phyloP scores from a whole-genome alignment of 2,329 filamentous ascomycete genomes.

The Penicillium vulpinum region DNA sequence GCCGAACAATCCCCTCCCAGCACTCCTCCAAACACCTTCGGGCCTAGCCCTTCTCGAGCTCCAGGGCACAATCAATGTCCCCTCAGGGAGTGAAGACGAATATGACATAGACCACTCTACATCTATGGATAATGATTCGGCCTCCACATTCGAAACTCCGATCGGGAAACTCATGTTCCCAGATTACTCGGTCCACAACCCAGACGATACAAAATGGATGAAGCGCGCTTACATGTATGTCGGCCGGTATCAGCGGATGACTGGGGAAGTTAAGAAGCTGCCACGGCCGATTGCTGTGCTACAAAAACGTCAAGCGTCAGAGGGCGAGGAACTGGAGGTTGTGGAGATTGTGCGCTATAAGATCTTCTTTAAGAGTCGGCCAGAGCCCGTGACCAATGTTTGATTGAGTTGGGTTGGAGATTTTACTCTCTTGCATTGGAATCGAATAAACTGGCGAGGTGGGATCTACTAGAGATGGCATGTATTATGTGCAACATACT shows the following conservation, averaged over 20 bases:
- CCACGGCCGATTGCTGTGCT: slow-evolving; percentile 77
- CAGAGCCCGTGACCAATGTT: slow-evolving; percentile 71
- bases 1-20: slow-evolving; percentile 64
- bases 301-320: slow-evolving; percentile 52
- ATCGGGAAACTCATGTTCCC: slow-evolving; percentile 79
- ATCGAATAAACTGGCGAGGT: background rate
- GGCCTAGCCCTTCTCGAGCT: slow-evolving; percentile 89
- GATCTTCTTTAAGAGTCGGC: slow-evolving; percentile 77
- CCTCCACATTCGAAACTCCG: slow-evolving; percentile 45
- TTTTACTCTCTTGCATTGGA: background rate
- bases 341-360: slow-evolving; percentile 86
- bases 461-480: background rate
- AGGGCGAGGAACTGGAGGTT: slow-evolving; percentile 64
- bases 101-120: slow-evolving; percentile 29
- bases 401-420: slow-evolving; percentile 17
- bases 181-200: slow-evolving; percentile 61
- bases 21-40: slow-evolving; percentile 82
- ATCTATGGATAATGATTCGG: slow-evolving; percentile 11
- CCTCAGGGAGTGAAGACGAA: slow-evolving; percentile 42
- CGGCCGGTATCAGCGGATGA: slow-evolving; percentile 82
- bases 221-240: slow-evolving; percentile 85
- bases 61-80: slow-evolving; percentile 84
- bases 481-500: background rate
- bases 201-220: slow-evolving; percentile 73
- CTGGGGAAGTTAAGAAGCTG: slow-evolving; percentile 86